Percentiles rank a stretch among this genome's conserved stretches.
Evolutionary conservation across 805 yeast species (phyloP).

Genomic region (Torulaspora microellipsoides): DNA sequence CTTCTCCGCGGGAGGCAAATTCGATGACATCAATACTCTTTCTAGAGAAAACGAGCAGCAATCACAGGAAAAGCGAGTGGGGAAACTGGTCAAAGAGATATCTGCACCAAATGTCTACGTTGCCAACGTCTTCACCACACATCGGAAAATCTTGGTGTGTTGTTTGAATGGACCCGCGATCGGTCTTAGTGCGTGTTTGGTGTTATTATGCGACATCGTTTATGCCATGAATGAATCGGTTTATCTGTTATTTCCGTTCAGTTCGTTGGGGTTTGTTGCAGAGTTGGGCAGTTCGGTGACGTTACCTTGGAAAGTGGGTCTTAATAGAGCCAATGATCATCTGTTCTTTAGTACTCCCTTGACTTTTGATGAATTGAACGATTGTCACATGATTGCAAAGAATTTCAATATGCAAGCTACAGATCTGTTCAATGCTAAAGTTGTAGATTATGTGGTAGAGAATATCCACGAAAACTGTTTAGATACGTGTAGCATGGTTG

Average conservation of each 20-base stretch:
- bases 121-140: constrained; percentile 62
- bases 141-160: constrained; percentile 61
- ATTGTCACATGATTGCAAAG: constrained; percentile 58
- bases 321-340: constrained; percentile 69
- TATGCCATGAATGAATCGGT: constrained; percentile 57
- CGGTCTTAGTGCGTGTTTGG: constrained; percentile 70
- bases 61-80: constrained; percentile 14
- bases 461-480: constrained; percentile 29
- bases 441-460: constrained; percentile 38
- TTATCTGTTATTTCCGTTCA: constrained; percentile 68
- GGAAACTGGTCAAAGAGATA: constrained; percentile 46
- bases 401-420: constrained; percentile 41
- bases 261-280: constrained; percentile 73
- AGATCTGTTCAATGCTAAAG: constrained; percentile 44
- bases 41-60: constrained; percentile 4
- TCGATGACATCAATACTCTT: constrained; percentile 13
- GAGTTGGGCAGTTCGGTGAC: constrained; percentile 75
- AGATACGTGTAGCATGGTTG: constrained; percentile 34
- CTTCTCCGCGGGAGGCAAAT: constrained; percentile 80
- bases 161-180: constrained; percentile 86
- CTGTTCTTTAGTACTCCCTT: constrained; percentile 65
- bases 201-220: constrained; percentile 67
- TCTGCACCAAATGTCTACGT: constrained; percentile 63
- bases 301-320: constrained; percentile 64
- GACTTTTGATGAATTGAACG: constrained; percentile 46